These are phyloP conservation scores for Paraconiothyrium brasiliense DNA, from an alignment of 2,329 filamentous ascomycete species.

Conservation along the genomic window DNA sequence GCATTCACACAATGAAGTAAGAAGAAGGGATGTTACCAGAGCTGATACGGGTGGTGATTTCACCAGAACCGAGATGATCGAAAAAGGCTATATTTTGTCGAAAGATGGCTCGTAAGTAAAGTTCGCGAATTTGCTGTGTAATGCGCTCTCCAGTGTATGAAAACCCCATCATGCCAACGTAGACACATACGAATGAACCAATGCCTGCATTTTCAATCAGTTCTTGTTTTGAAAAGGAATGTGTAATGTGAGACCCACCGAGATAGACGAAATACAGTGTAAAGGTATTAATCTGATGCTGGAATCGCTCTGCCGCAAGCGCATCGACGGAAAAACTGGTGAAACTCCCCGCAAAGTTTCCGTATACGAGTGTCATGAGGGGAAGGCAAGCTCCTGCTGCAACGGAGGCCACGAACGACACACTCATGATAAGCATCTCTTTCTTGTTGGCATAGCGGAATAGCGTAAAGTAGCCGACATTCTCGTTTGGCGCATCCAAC, in stretches of 20 bases:
- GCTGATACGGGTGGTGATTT: conserved; percentile 95
- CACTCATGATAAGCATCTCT: conserved; percentile 53
- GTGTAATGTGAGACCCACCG: conserved; percentile 49
- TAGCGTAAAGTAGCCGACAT: conserved; percentile 56
- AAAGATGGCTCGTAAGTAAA: conserved; percentile 71
- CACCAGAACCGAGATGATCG: conserved; percentile 91
- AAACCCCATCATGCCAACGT: conserved; percentile 81
- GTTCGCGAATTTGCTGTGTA: conserved; percentile 54
- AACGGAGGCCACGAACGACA: conserved; percentile 72
- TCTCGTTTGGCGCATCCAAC: conserved; percentile 53
- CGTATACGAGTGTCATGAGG: conserved; percentile 69
- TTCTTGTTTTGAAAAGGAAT: background rate
- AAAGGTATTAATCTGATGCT: conserved; percentile 40
- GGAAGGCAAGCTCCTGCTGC: conserved; percentile 78
- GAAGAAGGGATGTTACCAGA: conserved; percentile 79
- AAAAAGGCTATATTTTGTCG: conserved; percentile 55
- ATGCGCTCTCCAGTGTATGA: conserved; percentile 70
- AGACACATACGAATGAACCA: conserved; percentile 71
- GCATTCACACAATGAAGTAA: conserved; percentile 52
- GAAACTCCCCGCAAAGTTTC: conserved; percentile 50
- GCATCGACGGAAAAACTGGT: conserved; percentile 46
- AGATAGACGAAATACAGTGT: conserved; percentile 53
- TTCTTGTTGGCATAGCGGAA: conserved; percentile 57
- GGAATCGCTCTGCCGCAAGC: conserved; percentile 36
- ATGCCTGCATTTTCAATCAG: conserved; percentile 31